phyloP scores from a whole-genome alignment of 306 rosid species.

The Coriaria nepalensis region DNA sequence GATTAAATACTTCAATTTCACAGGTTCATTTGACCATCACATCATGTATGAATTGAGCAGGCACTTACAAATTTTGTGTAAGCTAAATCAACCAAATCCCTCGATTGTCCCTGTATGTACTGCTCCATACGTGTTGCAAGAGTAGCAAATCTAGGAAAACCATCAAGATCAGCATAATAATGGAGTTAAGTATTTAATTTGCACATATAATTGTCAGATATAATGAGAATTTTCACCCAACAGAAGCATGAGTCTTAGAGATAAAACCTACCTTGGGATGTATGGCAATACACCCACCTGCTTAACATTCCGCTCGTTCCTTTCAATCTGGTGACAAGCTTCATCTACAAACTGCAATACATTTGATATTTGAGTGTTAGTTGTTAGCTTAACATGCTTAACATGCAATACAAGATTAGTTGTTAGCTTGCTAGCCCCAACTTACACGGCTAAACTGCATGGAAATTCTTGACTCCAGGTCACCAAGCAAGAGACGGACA shows the following conservation, averaged over 20 bases:
- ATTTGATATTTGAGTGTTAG: constrained; percentile 16
- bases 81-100: constrained; percentile 99
- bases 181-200: no score
- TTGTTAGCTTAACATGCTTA: constrained; percentile 10
- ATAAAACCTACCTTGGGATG: constrained; percentile 66
- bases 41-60: constrained; percentile 2
- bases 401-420: constrained; percentile 15
- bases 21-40: background rate
- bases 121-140: constrained; percentile 99
- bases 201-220: no score
- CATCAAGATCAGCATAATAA: constrained; percentile 8
- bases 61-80: constrained; percentile 82
- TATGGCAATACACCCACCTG: constrained; percentile 77
- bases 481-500: constrained; percentile 82
- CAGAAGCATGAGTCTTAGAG: constrained; percentile 6
- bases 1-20: background rate
- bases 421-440: constrained; percentile 14
- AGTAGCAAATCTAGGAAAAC: constrained; percentile 64
- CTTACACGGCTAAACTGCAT: constrained; percentile 70
- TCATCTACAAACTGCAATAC: constrained; percentile 77
- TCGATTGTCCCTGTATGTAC: constrained; percentile 78
- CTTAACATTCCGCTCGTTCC: constrained; percentile 68
- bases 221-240: constrained; percentile 1
- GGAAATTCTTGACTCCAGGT: constrained; percentile 72
- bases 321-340: constrained; percentile 91